A percentile compares a stretch with the other conserved stretches of the same genome.
These are phyloP conservation scores for Aspergillus unguis DNA, from an alignment of 2,329 filamentous ascomycete genomes.

Conservation along the genomic window DNA sequence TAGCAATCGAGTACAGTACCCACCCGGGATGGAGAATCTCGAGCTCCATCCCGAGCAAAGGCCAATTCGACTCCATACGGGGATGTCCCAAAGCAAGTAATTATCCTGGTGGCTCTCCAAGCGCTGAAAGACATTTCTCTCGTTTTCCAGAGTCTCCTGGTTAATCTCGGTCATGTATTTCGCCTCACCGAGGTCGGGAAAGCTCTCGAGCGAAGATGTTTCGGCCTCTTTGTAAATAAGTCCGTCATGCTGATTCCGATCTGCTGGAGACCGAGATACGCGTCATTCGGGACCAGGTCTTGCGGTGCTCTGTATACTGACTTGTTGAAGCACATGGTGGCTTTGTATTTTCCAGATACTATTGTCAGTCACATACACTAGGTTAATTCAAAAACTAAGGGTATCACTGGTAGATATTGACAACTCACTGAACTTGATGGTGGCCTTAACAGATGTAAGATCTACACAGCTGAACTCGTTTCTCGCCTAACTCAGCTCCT, in stretches of 20 bases:
- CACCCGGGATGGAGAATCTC: slow-evolving; percentile 11
- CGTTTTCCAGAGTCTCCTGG: slow-evolving; percentile 15
- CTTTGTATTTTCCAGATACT: no score
- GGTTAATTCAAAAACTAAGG: no score
- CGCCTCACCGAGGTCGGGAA: slow-evolving; percentile 15
- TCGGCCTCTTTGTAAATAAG: slow-evolving; percentile 10
- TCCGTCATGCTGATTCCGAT: slow-evolving; percentile 15
- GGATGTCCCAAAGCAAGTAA: slow-evolving; percentile 15
- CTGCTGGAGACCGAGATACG: slow-evolving; percentile 6
- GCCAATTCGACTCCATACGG: slow-evolving; percentile 20
- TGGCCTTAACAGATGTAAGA: no score
- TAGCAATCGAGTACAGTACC: slow-evolving; percentile 12
- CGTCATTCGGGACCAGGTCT: not conserved
- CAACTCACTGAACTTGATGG: no score
- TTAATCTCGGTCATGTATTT: slow-evolving; percentile 23
- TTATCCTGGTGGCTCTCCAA: slow-evolving; percentile 16
- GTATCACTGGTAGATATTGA: no score
- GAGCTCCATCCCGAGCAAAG: slow-evolving; percentile 14
- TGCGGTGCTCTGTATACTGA: no score
- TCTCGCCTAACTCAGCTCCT: no score
- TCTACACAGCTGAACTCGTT: no score
- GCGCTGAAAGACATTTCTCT: slow-evolving; percentile 17
- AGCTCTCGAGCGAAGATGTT: not conserved
- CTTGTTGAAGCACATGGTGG: no score
- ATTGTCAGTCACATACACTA: no score